A percentile compares a stretch with the other conserved stretches of the same genome.
These are phyloP conservation scores for Claviceps digitariae DNA, from an alignment of 2,329 filamentous ascomycete species.

Conservation along the genomic window DNA sequence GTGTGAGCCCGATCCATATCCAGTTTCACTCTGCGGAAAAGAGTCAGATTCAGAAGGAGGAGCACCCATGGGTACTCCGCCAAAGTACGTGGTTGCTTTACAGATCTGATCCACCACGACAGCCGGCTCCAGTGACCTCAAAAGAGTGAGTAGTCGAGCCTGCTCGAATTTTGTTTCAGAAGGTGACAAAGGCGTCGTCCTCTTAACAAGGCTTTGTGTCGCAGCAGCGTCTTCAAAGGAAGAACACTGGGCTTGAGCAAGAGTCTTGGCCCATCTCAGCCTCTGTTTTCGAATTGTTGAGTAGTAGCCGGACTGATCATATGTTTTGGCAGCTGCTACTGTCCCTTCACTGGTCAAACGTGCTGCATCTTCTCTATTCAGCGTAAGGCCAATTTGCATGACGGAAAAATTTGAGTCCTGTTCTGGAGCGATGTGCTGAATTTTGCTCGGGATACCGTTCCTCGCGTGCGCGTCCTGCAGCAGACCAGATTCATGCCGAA, in stretches of 20 bases:
- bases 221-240: neutral
- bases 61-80: constrained; percentile 42
- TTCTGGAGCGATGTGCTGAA: constrained; percentile 43
- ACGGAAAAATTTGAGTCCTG: constrained; percentile 49
- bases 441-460: constrained; percentile 47
- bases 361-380: constrained; percentile 38
- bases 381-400: constrained; percentile 44
- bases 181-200: constrained; percentile 14
- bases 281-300: constrained; percentile 24
- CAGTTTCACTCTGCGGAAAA: constrained; percentile 42
- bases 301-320: constrained; percentile 40
- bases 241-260: neutral
- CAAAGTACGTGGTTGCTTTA: constrained; percentile 50
- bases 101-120: constrained; percentile 49
- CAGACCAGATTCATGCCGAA: neutral
- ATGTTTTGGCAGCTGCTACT: constrained; percentile 41
- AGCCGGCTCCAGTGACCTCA: constrained; percentile 40
- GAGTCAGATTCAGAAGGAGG: constrained; percentile 31
- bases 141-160: constrained; percentile 41
- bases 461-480: constrained; percentile 22
- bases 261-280: neutral
- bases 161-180: constrained; percentile 45
- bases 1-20: constrained; percentile 42
- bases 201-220: neutral
- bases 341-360: constrained; percentile 50